Evolutionary conservation across 345 rosid species (phyloP).

Genomic region (Orychophragmus violaceus): DNA sequence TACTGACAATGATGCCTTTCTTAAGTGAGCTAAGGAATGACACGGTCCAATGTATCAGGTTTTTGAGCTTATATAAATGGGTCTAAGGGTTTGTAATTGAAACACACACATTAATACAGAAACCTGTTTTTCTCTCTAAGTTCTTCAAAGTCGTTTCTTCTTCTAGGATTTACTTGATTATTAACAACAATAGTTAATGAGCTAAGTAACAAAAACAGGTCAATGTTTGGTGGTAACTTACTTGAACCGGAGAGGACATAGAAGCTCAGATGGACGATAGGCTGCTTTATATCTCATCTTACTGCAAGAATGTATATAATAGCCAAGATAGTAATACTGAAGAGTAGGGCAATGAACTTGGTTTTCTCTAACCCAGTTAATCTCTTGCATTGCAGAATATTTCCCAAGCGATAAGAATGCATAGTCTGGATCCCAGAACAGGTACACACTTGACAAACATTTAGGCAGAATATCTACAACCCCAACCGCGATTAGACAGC

Average conservation of each 20-base stretch:
- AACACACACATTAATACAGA: too few relatives aligned
- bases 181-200: too few relatives aligned
- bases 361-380: slow-evolving; percentile 70
- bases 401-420: slow-evolving; percentile 83
- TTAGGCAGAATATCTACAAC: slow-evolving; percentile 87
- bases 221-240: slow-evolving; percentile 38
- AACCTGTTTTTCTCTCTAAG: too few relatives aligned
- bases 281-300: slow-evolving; percentile 99
- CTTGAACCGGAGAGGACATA: slow-evolving; percentile 88
- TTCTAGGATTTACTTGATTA: too few relatives aligned
- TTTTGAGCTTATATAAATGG: too few relatives aligned
- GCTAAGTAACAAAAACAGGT: neutral
- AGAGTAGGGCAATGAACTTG: slow-evolving; percentile 62
- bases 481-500: slow-evolving; percentile 84
- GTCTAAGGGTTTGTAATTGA: too few relatives aligned
- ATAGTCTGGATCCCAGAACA: slow-evolving; percentile 98
- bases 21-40: too few relatives aligned
- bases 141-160: too few relatives aligned
- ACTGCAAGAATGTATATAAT: slow-evolving; percentile 90
- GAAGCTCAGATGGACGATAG: slow-evolving; percentile 88
- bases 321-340: slow-evolving; percentile 91
- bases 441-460: slow-evolving; percentile 90
- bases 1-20: too few relatives aligned
- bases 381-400: slow-evolving; percentile 87
- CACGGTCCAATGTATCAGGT: too few relatives aligned